phyloP scores from a whole-genome alignment of 768 basidiomycete species.

The Phaeotremella fagi region DNA sequence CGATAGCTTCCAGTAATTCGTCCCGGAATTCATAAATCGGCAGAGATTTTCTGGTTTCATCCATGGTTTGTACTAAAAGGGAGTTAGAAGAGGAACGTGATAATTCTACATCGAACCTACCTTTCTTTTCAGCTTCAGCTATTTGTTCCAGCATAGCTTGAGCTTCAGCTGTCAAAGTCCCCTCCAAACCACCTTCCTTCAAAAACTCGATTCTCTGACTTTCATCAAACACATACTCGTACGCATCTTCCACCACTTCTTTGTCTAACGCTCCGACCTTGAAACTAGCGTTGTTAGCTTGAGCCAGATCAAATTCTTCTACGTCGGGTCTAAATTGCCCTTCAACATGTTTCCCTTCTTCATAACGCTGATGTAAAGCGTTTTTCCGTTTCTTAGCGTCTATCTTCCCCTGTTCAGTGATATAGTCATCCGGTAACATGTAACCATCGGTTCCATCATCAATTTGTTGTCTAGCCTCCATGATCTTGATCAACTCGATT shows the following conservation, averaged over 20 bases:
- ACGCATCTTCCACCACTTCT: conserved; percentile 70
- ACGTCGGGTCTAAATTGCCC: conserved; percentile 95
- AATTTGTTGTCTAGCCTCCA: conserved; percentile 89
- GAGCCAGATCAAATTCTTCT: conserved; percentile 94
- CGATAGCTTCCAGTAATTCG: conserved; percentile 79
- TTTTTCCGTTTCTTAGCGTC: conserved; percentile 94
- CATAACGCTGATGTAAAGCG: conserved; percentile 87
- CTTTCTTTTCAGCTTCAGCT: conserved; percentile 82
- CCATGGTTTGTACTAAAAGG: conserved; percentile 70
- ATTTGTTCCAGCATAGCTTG: conserved; percentile 79
- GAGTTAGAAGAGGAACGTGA: neutral
- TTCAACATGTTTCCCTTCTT: conserved; percentile 66
- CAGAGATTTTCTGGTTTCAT: conserved; percentile 86
- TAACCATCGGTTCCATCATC: conserved; percentile 96
- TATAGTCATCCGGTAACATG: conserved; percentile 92
- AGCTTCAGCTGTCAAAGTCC: conserved; percentile 74
- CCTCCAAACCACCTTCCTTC: conserved; percentile 65
- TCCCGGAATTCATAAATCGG: conserved; percentile 89
- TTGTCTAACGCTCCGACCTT: conserved; percentile 90
- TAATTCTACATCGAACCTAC: conserved; percentile 52
- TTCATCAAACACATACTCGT: conserved; percentile 98
- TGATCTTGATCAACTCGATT: conserved; percentile 83
- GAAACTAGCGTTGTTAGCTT: conserved; percentile 83
- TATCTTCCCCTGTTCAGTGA: conserved; percentile 97
- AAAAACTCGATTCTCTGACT: conserved; percentile 94